These are phyloP conservation scores for Striga hermonthica DNA, from an alignment of 305 asterid genomes.

Conservation along the genomic window DNA sequence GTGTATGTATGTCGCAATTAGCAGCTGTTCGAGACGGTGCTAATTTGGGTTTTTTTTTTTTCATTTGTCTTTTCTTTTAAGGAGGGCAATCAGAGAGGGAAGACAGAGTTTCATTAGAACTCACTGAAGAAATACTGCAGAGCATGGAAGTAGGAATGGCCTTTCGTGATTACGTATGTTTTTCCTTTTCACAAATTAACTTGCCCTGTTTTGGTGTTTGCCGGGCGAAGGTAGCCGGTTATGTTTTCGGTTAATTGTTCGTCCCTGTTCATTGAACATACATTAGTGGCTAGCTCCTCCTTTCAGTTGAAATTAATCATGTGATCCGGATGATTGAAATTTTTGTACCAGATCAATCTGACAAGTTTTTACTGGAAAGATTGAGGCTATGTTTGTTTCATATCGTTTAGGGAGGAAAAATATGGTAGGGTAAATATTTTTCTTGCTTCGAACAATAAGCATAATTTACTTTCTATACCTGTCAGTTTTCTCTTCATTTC, in stretches of 20 bases:
- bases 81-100: constrained; percentile 51
- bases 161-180: constrained; percentile 81
- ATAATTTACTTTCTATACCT: background rate
- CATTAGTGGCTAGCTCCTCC: constrained; percentile 6
- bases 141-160: constrained; percentile 99
- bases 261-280: constrained; percentile 12
- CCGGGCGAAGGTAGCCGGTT: background rate
- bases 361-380: too few species aligned
- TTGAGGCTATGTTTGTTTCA: too few species aligned
- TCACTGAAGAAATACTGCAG: constrained; percentile 88
- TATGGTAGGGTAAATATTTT: background rate
- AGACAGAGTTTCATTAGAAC: constrained; percentile 77
- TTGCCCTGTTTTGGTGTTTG: background rate
- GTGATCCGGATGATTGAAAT: too few species aligned
- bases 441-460: background rate
- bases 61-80: background rate
- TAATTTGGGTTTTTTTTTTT: background rate
- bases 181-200: background rate
- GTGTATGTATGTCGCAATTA: background rate
- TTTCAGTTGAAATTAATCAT: too few species aligned
- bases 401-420: too few species aligned
- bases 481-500: background rate
- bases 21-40: background rate
- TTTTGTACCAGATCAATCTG: too few species aligned
- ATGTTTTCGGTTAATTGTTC: background rate